Percentiles rank a stretch among this genome's conserved stretches.
Conservation (phyloP, 75 land plant species). For the Azolla pinnata region DNA sequence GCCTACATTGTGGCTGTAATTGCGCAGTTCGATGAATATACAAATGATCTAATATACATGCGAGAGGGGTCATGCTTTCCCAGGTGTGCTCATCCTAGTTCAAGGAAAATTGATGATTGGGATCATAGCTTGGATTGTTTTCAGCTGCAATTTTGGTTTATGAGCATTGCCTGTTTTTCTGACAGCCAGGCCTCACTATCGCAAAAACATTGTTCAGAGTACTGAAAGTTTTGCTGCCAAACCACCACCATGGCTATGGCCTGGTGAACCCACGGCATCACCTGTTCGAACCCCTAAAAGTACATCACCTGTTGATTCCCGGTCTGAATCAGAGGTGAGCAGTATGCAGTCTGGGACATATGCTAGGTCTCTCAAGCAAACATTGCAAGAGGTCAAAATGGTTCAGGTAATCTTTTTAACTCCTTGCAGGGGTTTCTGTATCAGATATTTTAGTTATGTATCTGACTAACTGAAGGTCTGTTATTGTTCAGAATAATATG, state of each 20-base stretch:
- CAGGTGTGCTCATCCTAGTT: constrained; percentile 34
- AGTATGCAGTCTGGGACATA: constrained; percentile 21
- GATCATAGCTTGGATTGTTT: too few species aligned
- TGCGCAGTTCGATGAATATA: constrained; percentile 81
- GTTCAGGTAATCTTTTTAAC: constrained; percentile 50
- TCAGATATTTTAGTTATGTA: not conserved
- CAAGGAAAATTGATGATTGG: not conserved
- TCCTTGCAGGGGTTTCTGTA: not conserved
- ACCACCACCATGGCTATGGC: not conserved
- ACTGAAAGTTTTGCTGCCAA: constrained; percentile 18
- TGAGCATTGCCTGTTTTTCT: not conserved
- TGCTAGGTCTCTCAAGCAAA: constrained; percentile 35
- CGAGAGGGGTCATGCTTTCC: constrained; percentile 89
- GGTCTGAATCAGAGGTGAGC: constrained; percentile 5
- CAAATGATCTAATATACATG: constrained; percentile 79
- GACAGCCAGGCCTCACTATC: constrained; percentile 52
- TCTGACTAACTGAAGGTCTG: too few species aligned
- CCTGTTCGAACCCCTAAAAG: constrained; percentile 4
- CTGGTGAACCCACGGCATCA: not conserved
- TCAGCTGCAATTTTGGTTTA: not conserved
- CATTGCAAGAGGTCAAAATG: constrained; percentile 54
- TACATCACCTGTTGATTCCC: not conserved
- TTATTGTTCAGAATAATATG: too few species aligned
- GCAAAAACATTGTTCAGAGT: constrained; percentile 15
- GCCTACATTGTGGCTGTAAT: constrained; percentile 54